Base-by-base conservation (phyloP, 2,329 filamentous ascomycete species). In the Didymosphaeria variabile region DNA sequence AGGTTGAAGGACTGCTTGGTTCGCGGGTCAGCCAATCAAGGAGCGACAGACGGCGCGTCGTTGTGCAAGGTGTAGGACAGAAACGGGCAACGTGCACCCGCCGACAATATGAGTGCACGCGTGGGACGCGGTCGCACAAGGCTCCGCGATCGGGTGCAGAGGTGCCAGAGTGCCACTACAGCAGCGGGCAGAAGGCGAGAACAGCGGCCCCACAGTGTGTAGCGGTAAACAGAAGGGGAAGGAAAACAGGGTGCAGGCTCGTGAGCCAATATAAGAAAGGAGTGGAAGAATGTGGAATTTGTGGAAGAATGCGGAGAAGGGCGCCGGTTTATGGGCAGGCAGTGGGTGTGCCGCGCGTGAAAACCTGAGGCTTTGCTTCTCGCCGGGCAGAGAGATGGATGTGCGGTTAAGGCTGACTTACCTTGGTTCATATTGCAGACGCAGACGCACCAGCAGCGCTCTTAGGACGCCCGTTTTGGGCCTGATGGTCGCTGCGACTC, bases 1-100 rank as follows among this genome's bases (percentile, higher is more conserved):
- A 64, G 75, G 74, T 61, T 81, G 79, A 66, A 83, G 78, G 68
- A 82, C 73, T 74, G 79, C 73, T 77, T 78, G 77, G 69, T 66
- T 70, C 67, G 69, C 70, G 69, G 66, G 77, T 80, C 77, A 80
- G 80, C 79, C 76, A 79, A 78, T 76, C 72, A 72, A 68, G 60
- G 61, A 54, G 60, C 63, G 67, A 60, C 58, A 70, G 63, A 59
- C 60, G 50, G 66, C 66, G 69, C 68, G 67, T 49, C 65, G 73
- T 75, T 71, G 68, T 72, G 73, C 72, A 71, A 65, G 64, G 66
- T 52, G 71, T 77, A 67, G 65, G 69, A 78, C 74, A 74, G 71
- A 67, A 77, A 77, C 74, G 71, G 72, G 76, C 68, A 77, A 75
- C 69, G 72, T 78, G 76, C 74, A 71, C 72, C 67, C 63, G 61